Base-by-base conservation (phyloP, 257 asterid species). In the Ilex asprella region DNA sequence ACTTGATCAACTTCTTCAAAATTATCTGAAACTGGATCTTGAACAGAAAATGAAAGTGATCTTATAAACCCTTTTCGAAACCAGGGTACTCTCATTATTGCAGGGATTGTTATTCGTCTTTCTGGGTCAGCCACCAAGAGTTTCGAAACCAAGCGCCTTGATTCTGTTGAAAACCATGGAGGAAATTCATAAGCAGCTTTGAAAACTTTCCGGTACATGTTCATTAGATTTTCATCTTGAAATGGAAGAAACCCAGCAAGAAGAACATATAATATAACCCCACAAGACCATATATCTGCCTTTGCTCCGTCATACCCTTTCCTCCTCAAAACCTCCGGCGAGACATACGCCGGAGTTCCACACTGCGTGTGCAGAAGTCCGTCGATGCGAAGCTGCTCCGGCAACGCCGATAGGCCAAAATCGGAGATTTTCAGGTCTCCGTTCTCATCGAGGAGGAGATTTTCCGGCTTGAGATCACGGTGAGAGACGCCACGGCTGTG, bases 231-330 rank as follows among this genome's bases (percentile, higher is more conserved):
- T 59, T 60, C 79, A 8, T 82, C 84, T 6, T 79, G 83, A 44
- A 84, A 84, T 1, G 88, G 92, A 1, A 77, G 67, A 61, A 62
- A 82, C 7, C 86, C 88, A 7, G 92, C 88, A 31, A 84, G n/a
- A 66, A 84, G 56, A 0, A 79, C 92, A 32, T 70, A 84, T 41
- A 84, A 64, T 31, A 84, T 63, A 30, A 84, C 92, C 46, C 92
- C 86, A 72, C 86, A 84, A 5, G 92, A 82, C 89, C 86, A 84
- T 0, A 81, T 70, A 31, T 83, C 87, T 31, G 90, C 84, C 57
- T 62, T 73, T 2, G 86, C 74, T 5, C 91, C 88, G 64, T 84
- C 82, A 58, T 84, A 84, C 0, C 91, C 91, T 55, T 77, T 77
- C 49, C 8, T 60, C 31, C 50, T 32, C 16, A 84, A 16, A 8